Evolutionary conservation across 1,284 basidiomycete species (phyloP).

Genomic region (Golubevia sp.): DNA sequence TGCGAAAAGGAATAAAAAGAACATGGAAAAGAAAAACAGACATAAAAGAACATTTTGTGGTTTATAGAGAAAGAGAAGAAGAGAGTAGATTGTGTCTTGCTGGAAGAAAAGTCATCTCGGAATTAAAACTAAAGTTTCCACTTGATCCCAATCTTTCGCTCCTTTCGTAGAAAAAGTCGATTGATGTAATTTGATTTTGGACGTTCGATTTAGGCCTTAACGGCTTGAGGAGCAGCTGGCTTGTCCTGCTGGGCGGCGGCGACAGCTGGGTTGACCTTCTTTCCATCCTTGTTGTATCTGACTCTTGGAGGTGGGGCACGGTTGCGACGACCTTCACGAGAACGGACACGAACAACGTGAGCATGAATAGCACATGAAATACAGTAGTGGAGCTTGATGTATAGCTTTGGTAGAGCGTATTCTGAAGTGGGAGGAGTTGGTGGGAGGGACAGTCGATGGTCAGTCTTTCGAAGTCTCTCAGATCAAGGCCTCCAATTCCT

Average conservation of each 20-base stretch:
- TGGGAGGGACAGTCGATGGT: constrained; percentile 4
- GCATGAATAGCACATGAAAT: constrained; percentile 99
- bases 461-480: too few relatives aligned
- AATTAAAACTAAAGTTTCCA: too few relatives aligned
- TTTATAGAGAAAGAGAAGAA: too few relatives aligned
- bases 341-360: constrained; percentile 68
- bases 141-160: too few relatives aligned
- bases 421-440: constrained; percentile 66
- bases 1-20: too few relatives aligned
- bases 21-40: too few relatives aligned
- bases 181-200: too few relatives aligned
- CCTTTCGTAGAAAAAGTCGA: too few relatives aligned
- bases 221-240: not conserved
- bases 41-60: too few relatives aligned
- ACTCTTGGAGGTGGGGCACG: constrained; percentile 17
- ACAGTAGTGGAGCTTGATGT: constrained; percentile 99
- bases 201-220: not conserved
- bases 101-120: too few relatives aligned
- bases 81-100: too few relatives aligned
- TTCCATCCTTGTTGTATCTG: not conserved
- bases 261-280: constrained; percentile 78
- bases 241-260: constrained; percentile 65
- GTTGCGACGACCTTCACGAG: constrained; percentile 54
- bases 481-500: too few relatives aligned
- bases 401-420: constrained; percentile 95